Conservation (phyloP, 805 yeast species). For the Starmerella bombi region DNA sequence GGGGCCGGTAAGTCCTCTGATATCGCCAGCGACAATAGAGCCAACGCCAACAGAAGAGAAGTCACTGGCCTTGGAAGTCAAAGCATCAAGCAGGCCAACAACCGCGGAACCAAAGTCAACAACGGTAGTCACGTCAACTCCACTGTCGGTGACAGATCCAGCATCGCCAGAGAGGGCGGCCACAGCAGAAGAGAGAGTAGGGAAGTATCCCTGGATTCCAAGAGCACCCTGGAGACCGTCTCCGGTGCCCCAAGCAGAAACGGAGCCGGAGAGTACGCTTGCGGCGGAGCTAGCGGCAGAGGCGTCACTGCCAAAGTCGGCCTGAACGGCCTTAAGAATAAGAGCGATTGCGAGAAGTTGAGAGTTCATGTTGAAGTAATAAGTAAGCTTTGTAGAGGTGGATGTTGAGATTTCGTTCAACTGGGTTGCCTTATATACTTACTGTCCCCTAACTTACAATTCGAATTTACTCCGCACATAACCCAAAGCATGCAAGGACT, state of each 20-base stretch:
- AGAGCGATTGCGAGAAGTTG: slow-evolving; percentile 17
- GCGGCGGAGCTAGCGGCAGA: slow-evolving; percentile 13
- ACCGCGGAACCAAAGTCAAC: slow-evolving; percentile 13
- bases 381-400: background rate
- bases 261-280: slow-evolving; percentile 9
- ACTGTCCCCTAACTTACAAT: too few species aligned
- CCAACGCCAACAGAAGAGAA: slow-evolving; percentile 19
- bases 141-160: slow-evolving; percentile 11
- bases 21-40: slow-evolving; percentile 20
- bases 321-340: slow-evolving; percentile 14
- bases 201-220: slow-evolving; percentile 22
- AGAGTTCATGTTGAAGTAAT: slow-evolving; percentile 14
- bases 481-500: too few species aligned
- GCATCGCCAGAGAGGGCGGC: slow-evolving; percentile 10
- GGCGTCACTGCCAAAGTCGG: slow-evolving; percentile 15
- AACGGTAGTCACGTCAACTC: slow-evolving; percentile 11
- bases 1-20: slow-evolving; percentile 17
- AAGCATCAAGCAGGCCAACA: slow-evolving; percentile 16
- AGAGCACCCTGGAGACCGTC: slow-evolving; percentile 25
- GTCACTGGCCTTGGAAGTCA: slow-evolving; percentile 21
- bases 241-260: slow-evolving; percentile 13
- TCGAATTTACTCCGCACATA: too few species aligned
- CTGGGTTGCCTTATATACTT: too few species aligned
- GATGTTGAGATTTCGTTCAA: background rate
- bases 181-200: slow-evolving; percentile 18